phyloP scores from a whole-genome alignment of 306 rosid genomes.

The Rosa chinensis region DNA sequence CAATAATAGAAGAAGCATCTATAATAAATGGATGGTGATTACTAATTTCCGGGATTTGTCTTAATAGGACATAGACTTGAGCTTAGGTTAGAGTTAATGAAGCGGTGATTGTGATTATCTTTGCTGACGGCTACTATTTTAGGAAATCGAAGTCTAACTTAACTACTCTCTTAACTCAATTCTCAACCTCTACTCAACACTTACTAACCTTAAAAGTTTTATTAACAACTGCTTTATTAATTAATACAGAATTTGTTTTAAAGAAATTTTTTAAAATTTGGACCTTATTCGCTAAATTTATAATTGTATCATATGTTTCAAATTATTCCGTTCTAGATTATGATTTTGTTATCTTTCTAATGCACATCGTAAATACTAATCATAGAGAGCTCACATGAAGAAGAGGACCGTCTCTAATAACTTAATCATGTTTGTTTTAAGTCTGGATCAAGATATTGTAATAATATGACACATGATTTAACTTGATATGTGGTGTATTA shows the following conservation, averaged over 20 bases:
- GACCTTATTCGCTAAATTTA: too few species aligned
- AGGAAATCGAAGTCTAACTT: not conserved
- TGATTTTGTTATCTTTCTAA: too few species aligned
- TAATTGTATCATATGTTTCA: too few species aligned
- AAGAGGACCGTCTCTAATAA: too few species aligned
- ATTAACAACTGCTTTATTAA: too few species aligned
- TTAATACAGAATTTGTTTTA: too few species aligned
- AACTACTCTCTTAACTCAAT: not conserved
- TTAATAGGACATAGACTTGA: not conserved
- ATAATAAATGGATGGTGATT: not conserved
- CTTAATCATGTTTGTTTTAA: too few species aligned
- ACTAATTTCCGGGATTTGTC: constrained; percentile 8
- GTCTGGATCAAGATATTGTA: not conserved
- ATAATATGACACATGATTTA: not conserved
- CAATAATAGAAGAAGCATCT: not conserved
- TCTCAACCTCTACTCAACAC: not conserved
- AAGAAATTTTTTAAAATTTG: too few species aligned
- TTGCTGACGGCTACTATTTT: not conserved
- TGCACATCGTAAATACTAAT: too few species aligned
- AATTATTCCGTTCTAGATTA: too few species aligned
- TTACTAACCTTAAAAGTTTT: not conserved
- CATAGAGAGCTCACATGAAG: too few species aligned
- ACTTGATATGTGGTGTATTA: not conserved
- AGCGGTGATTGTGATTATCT: not conserved
- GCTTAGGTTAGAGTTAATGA: not conserved